Evolutionary conservation across 768 basidiomycete species (phyloP).

Genomic region (Tylopilus vinaceipallidus): DNA sequence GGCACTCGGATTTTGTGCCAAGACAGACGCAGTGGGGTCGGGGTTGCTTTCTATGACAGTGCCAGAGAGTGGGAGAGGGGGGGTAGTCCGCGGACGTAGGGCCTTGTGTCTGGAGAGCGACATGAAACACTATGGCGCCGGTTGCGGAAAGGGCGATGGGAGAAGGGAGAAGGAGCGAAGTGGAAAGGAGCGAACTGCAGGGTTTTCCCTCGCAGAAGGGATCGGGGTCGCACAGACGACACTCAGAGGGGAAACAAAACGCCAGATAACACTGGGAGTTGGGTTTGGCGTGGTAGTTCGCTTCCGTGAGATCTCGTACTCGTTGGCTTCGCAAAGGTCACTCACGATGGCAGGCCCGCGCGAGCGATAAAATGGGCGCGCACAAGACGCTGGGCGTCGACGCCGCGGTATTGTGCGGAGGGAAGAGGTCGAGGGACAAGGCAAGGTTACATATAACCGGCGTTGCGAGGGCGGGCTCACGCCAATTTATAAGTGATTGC

Average conservation of each 20-base stretch:
- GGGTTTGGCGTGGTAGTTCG: slow-evolving; percentile 16
- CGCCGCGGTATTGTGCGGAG: slow-evolving; percentile 9
- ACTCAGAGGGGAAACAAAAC: background rate
- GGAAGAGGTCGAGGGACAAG: no score
- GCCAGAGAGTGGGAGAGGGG: slow-evolving; percentile 17
- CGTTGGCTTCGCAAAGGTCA: background rate
- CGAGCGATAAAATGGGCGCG: background rate
- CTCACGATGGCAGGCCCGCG: slow-evolving; percentile 13
- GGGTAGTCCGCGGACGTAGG: slow-evolving; percentile 15
- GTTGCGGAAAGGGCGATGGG: slow-evolving; percentile 3
- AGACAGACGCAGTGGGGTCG: slow-evolving; percentile 24
- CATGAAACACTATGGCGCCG: slow-evolving; percentile 14
- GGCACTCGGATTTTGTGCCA: slow-evolving; percentile 18
- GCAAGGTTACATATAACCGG: background rate
- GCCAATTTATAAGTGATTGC: no score
- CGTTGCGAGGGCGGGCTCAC: no score
- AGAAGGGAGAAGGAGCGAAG: slow-evolving; percentile 2
- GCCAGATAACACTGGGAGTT: slow-evolving; percentile 3
- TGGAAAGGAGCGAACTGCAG: slow-evolving; percentile 19
- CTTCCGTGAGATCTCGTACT: slow-evolving; percentile 16
- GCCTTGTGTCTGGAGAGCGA: slow-evolving; percentile 3
- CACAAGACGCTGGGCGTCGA: slow-evolving; percentile 4
- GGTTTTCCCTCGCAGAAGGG: slow-evolving; percentile 25
- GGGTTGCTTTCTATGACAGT: slow-evolving; percentile 25
- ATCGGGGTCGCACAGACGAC: slow-evolving; percentile 4